These are phyloP conservation scores for Pyrus hybrid DNA, from an alignment of 331 rosid species.

Conservation along the genomic window DNA sequence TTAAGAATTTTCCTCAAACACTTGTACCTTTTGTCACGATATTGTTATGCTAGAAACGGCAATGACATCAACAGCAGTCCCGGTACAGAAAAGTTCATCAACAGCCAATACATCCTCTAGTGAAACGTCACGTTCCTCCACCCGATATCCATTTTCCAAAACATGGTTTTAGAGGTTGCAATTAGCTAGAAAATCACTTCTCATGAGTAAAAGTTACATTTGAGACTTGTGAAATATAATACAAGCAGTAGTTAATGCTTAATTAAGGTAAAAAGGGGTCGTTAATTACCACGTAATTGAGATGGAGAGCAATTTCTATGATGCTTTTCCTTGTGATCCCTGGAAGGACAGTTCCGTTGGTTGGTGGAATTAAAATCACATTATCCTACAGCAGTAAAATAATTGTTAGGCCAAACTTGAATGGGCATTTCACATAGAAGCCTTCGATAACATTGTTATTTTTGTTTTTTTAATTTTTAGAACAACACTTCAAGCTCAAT, in stretches of 20 bases:
- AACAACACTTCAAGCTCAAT: too few relatives aligned
- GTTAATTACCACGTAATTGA: constrained; percentile 34
- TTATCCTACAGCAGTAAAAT: constrained; percentile 15
- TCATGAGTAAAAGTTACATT: too few relatives aligned
- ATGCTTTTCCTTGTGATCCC: constrained; percentile 52
- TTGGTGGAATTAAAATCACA: background rate
- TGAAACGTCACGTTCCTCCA: constrained; percentile 31
- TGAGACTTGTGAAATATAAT: background rate
- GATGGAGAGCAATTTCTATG: constrained; percentile 35
- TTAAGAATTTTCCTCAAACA: too few relatives aligned
- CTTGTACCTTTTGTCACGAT: constrained; percentile 9
- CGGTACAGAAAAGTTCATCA: constrained; percentile 49
- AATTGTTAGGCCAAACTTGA: background rate
- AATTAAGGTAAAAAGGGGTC: too few relatives aligned
- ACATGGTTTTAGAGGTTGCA: background rate
- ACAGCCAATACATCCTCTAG: constrained; percentile 34
- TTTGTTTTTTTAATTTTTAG: too few relatives aligned
- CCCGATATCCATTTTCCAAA: constrained; percentile 7
- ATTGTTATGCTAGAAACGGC: constrained; percentile 13
- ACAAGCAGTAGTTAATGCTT: background rate
- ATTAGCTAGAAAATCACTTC: too few relatives aligned
- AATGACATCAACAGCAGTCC: constrained; percentile 41
- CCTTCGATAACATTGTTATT: too few relatives aligned
- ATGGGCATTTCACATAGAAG: too few relatives aligned
- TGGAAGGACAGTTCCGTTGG: constrained; percentile 22